These are phyloP conservation scores for Candida koratica DNA, from an alignment of 805 yeast genomes.

Conservation along the genomic window DNA sequence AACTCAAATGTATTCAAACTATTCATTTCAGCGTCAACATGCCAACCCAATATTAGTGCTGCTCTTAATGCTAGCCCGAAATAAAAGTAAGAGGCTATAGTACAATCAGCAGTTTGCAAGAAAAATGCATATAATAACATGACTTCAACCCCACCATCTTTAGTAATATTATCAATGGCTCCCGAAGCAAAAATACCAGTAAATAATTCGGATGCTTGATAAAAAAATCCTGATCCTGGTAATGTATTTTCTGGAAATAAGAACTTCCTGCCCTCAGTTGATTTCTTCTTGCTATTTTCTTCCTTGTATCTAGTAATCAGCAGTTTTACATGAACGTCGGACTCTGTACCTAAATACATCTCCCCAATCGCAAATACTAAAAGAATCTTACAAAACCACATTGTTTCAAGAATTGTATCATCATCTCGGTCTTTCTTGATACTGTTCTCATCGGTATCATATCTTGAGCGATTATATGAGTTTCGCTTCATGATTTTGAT, in stretches of 20 bases:
- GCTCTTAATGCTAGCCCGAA: slow-evolving; percentile 74
- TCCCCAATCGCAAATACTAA: slow-evolving; percentile 77
- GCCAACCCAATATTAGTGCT: slow-evolving; percentile 71
- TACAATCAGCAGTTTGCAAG: slow-evolving; percentile 79
- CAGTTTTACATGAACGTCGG: slow-evolving; percentile 52
- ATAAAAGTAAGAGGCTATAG: slow-evolving; percentile 75
- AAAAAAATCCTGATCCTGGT: slow-evolving; percentile 77
- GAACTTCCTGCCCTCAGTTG: slow-evolving; percentile 11
- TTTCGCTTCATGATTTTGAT: slow-evolving; percentile 36
- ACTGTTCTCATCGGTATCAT: slow-evolving; percentile 35
- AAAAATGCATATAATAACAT: slow-evolving; percentile 72
- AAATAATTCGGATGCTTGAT: slow-evolving; percentile 74
- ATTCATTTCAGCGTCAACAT: slow-evolving; percentile 76
- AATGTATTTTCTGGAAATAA: slow-evolving; percentile 37
- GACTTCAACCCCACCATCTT: slow-evolving; percentile 79
- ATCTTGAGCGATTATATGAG: slow-evolving; percentile 18
- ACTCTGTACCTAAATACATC: slow-evolving; percentile 76
- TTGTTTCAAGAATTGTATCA: slow-evolving; percentile 65
- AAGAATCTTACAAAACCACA: slow-evolving; percentile 75
- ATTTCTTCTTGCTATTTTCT: slow-evolving; percentile 14
- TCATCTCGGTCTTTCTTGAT: slow-evolving; percentile 42
- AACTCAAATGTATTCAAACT: slow-evolving; percentile 47
- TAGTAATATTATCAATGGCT: slow-evolving; percentile 71
- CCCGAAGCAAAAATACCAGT: slow-evolving; percentile 76
- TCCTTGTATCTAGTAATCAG: slow-evolving; percentile 19